Base-by-base conservation (phyloP, 345 rosid species). In the Clarkia xantiana region DNA sequence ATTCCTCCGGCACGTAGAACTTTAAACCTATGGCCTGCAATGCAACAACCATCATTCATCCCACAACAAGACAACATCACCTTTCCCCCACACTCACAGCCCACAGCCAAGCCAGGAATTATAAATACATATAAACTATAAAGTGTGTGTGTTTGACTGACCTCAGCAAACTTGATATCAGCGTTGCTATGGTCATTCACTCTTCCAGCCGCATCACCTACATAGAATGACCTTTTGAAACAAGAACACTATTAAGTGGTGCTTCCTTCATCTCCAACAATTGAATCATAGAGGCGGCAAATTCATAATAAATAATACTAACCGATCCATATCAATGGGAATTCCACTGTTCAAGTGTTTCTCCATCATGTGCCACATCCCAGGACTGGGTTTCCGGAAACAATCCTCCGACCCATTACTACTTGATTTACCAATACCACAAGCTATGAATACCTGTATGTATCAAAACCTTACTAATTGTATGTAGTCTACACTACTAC, bases 171-270 rank as follows among this genome's bases (percentile, higher is more conserved):
- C 65, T 81, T 71, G 40, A 68, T 58, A 68, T 86, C 98, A 57
- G 96, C 86, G 49, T 91, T 89, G 54, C 96, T 81, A 61, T 83
- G 94, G 67, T 91, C 96, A 4, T 56, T 52, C 29, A 51, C 58
- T 63, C 98, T 83, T 54, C 98, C 98, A 2, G 94, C 94, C 48
- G 98, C 96, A 67, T 91, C 97, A 11, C 97, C 97, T 43, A 90
- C 97, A 56, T 83, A 91, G 63, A 86, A 91, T 3, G 96, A 86
- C 67, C 98, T 91, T 62, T 53, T 62, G 18, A 45, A 40, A 40
- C n/a, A 23, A 23, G 17, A 49, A 17, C 36, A 23, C 38, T 11
- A 2, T n/a, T 19, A 1, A 47, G 10, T 22, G 16, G 8, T 11
- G n/a, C 15, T 13, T 47, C n/a, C 49, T 47, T 4, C 49, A 10